Base-by-base conservation (phyloP, 1,284 basidiomycete species). In the Cerrena zonata region DNA sequence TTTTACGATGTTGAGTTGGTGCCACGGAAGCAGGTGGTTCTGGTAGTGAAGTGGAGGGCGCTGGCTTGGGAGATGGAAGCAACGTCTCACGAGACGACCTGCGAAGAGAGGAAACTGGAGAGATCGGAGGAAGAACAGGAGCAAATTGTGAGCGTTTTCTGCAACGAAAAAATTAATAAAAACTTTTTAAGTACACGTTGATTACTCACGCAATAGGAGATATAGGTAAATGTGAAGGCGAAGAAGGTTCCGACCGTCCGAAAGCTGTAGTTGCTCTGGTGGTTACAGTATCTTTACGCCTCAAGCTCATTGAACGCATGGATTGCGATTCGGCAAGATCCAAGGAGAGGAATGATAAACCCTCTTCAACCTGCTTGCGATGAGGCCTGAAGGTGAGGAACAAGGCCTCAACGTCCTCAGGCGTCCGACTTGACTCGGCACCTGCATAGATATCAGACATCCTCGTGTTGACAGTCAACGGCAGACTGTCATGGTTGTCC, bases 31-130 rank as follows among this genome's bases (percentile, higher is more conserved):
- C 40, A 39, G 77, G 77, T 5, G 73, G 56, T 13, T 70, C 66
- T 18, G 73, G 70, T 7, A 76, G 65, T 10, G 69, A 69, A 0
- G 70, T 62, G 0, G 73, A 78, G 0, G 82, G 83, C 0, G 72
- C 78, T 1, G 83, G 83, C 60, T 84, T 84, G 2, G 78, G 78
- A 0, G 77, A 79, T 3, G 82, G 82, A 15, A 84, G 72, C 30
- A 77, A 57, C 0, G 77, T 78, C 54, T 79, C 75, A 22, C 67
- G 72, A 1, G 73, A 75, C 2, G 69, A 48, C 12, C 62, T 72
- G 62, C 62, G 66, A 41, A 64, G 58, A 1, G 60, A 3, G 21
- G 51, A 38, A 22, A 61, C 30, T 34, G 49, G 37, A 21, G 42
- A 27, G 30, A 50, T 45, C 53, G 55, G 55, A 37, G 55, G 42